Base-by-base conservation (phyloP, 805 yeast species). In the Metschnikowia corniflorae region DNA sequence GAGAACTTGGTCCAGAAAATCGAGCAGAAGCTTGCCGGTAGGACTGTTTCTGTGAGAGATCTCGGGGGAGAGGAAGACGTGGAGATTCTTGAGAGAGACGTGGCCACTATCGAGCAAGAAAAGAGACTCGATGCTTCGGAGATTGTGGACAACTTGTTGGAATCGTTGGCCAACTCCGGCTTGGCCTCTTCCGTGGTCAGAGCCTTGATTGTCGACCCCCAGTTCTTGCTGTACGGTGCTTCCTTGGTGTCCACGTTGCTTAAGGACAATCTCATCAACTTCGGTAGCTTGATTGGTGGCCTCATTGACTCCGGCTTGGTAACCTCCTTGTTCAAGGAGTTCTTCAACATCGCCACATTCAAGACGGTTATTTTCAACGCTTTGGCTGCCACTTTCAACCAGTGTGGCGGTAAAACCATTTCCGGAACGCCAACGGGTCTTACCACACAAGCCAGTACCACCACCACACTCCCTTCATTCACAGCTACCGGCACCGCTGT, bases 121-220 rank as follows among this genome's bases (percentile, higher is more conserved):
- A 46, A 42, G 40, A 42, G 51, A 34, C 42, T 39, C 49, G 42
- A 42, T 23, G 49, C 39, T 9, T 40, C 45, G 23, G 44, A 40
- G 7, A 43, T 61, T 24, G 50, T 67, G 31, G 51, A 61, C 36
- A 50, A 59, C 34, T 62, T 67, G 48, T 57, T 67, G 64, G 70
- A 65, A 49, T 66, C 73, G 1, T 63, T 67, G 51, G 65, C 64
- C 51, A 44, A 59, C 28, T 66, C 71, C 16, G 71, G 71, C 28
- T 63, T 67, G 50, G 71, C 69, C 26, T 42, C 54, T 15, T 57
- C 54, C 20, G 70, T 67, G 37, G 68, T 67, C 30, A 47, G 56
- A 29, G 49, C 60, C 6, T 64, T 67, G 47, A 55, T 67, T 41
- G 57, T 57, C 24, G 68, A 67, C 46, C 55, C 58, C 16, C 51